Conservation (phyloP, 2,329 filamentous ascomycete genomes). For the Leptographium lundbergii region DNA sequence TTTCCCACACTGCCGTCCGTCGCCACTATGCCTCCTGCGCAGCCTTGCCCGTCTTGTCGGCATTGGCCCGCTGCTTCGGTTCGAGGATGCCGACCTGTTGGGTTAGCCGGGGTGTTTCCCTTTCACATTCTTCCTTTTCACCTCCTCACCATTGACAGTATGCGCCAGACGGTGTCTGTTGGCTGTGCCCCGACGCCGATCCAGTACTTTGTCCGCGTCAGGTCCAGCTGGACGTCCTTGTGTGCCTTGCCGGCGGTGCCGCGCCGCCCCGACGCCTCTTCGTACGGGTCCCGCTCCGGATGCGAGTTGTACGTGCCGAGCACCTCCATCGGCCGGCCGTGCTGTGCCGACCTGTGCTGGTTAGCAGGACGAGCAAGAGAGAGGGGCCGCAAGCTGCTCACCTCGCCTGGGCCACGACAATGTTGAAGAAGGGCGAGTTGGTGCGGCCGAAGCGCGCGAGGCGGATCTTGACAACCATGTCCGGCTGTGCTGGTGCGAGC, state of each 20-base stretch:
- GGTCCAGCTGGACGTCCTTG: constrained; percentile 87
- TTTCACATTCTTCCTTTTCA: not conserved
- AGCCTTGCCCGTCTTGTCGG: too few relatives aligned
- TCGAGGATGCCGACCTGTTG: constrained; percentile 10
- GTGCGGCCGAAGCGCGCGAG: constrained; percentile 85
- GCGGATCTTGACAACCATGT: constrained; percentile 87
- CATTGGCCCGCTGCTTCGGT: constrained; percentile 2
- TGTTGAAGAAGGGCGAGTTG: constrained; percentile 92
- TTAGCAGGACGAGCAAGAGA: too few relatives aligned
- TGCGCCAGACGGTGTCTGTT: constrained; percentile 74
- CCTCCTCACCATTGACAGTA: constrained; percentile 62
- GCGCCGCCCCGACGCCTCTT: constrained; percentile 10
- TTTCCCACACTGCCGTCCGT: too few relatives aligned
- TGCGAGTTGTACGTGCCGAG: constrained; percentile 66
- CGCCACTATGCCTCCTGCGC: too few relatives aligned
- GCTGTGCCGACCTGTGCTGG: constrained; percentile 59
- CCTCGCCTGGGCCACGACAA: constrained; percentile 88
- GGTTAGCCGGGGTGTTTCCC: not conserved
- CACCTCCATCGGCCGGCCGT: constrained; percentile 85
- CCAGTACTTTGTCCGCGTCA: constrained; percentile 80
- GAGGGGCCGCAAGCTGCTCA: constrained; percentile 28
- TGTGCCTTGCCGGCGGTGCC: constrained; percentile 51
- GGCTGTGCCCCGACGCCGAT: constrained; percentile 93
- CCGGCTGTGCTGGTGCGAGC: too few relatives aligned
- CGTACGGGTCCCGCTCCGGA: constrained; percentile 49